These are phyloP conservation scores for Plasmodium vivax DNA, from an alignment of 169 alveolate genomes.

Conservation along the genomic window DNA sequence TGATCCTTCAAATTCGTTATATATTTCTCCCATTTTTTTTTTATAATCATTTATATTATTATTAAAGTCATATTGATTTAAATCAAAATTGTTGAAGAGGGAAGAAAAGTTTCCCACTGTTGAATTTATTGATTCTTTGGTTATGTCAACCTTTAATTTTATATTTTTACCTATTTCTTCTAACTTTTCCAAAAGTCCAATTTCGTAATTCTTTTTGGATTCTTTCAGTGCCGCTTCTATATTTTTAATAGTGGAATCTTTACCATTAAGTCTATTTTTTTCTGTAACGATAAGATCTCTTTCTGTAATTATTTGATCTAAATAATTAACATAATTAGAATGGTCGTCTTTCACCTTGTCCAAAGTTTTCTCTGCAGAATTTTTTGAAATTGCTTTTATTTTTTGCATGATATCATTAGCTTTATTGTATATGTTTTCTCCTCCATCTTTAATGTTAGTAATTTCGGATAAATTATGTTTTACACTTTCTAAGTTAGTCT, in stretches of 20 bases:
- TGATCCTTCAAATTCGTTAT: neutral
- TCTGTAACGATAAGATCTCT: neutral
- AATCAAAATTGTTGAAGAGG: neutral
- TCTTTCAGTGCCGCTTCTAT: slow-evolving; percentile 1
- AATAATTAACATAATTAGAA: neutral
- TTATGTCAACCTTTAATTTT: neutral
- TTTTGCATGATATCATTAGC: neutral
- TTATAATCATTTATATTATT: neutral
- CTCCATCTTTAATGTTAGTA: neutral
- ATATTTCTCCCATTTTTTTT: neutral
- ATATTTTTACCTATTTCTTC: neutral
- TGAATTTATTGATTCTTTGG: neutral
- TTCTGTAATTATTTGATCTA: neutral
- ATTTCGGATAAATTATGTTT: neutral
- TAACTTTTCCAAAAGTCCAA: slow-evolving; percentile 14
- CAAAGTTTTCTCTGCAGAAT: neutral
- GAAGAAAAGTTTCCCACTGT: neutral
- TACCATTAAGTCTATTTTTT: neutral
- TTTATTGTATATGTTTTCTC: neutral
- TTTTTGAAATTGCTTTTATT: neutral
- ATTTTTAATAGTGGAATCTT: neutral
- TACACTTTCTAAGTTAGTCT: neutral
- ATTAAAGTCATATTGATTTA: neutral
- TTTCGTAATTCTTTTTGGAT: slow-evolving; percentile 15
- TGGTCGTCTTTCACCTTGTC: neutral